phyloP scores from a whole-genome alignment of 306 rosid genomes.

The Pyrus betulifolia region DNA sequence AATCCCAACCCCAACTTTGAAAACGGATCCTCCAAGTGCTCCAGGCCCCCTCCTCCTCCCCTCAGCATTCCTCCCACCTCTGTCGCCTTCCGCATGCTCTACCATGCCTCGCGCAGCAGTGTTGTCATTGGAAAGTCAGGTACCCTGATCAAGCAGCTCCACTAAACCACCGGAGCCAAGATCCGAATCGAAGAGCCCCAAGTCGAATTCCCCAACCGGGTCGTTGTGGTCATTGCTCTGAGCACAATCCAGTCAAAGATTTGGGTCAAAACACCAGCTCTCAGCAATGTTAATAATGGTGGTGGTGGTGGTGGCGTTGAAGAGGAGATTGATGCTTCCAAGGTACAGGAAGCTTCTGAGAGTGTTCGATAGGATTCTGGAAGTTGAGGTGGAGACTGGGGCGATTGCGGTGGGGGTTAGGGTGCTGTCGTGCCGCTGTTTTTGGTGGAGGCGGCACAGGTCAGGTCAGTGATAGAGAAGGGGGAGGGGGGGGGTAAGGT shows the following conservation, averaged over 20 bases:
- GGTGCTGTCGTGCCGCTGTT: slow-evolving; percentile 56
- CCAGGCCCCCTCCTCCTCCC: slow-evolving; percentile 39
- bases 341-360: slow-evolving; percentile 76
- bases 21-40: slow-evolving; percentile 57
- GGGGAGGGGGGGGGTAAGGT: slow-evolving; percentile 55
- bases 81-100: slow-evolving; percentile 69
- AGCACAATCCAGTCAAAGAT: slow-evolving; percentile 20
- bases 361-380: slow-evolving; percentile 82
- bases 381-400: slow-evolving; percentile 74
- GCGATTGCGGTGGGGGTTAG: slow-evolving; percentile 48
- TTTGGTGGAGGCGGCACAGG: slow-evolving; percentile 52
- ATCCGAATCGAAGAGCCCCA: slow-evolving; percentile 71
- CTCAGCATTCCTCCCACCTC: slow-evolving; percentile 50
- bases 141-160: slow-evolving; percentile 56
- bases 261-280: not conserved
- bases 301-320: not conserved
- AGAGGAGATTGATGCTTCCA: slow-evolving; percentile 48
- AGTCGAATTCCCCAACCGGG: slow-evolving; percentile 61
- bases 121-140: slow-evolving; percentile 89
- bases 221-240: slow-evolving; percentile 42
- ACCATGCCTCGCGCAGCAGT: slow-evolving; percentile 71
- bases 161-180: slow-evolving; percentile 66
- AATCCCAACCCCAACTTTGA: slow-evolving; percentile 39
- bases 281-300: not conserved
- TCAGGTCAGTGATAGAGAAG: slow-evolving; percentile 80